Base-by-base conservation (phyloP, 2,329 filamentous ascomycete genomes). In the Trichophyton schoenleinii region DNA sequence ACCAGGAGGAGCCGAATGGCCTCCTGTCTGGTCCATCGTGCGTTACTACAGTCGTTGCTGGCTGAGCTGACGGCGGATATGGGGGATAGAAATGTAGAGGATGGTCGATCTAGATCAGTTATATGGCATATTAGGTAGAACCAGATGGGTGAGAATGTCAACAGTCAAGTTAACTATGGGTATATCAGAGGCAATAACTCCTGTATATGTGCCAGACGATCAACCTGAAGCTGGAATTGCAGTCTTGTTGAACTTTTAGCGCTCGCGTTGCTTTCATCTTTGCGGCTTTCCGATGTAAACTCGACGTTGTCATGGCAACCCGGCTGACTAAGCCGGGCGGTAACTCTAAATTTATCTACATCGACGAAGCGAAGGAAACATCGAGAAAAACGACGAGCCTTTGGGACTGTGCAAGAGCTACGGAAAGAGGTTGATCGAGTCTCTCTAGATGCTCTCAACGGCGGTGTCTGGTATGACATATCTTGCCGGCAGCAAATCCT, bases 1-100 rank as follows among this genome's bases (percentile, higher is more conserved):
- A 61, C 66, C 69, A 49, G 69, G 70, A 25, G 71, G 72, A 42
- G 68, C 67, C 60, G 68, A 67, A 22, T 61, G 61, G 9, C 57
- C 61, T 15, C 67, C 64, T 3, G 69, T 68, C 6, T 66, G 62
- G 44, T 64, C 58, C 61, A 62, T 62, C n/a, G 25, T 11, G 46
- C 46, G 44, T 22, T 18, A 44, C 15, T n/a, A 15, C n/a, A 20
- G 20, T 11, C 20, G 44, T 20, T 38, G 9, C 3, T 49, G 20
- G 46, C 25, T 15, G 46, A 31, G 20, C 46, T 49, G 46, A 22
- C 44, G n/a, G 9, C 9, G 34, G 9, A 38, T 44, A 49, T 22
- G 8, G 44, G n/a, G 6, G 44, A 25, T 13, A 18, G 6, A 48
- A 20, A 48, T 48, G 20, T 22, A 48, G 20, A 22, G n/a, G n/a